These are phyloP conservation scores for Jatropha multifida DNA, from an alignment of 441 rosid species.

Conservation along the genomic window DNA sequence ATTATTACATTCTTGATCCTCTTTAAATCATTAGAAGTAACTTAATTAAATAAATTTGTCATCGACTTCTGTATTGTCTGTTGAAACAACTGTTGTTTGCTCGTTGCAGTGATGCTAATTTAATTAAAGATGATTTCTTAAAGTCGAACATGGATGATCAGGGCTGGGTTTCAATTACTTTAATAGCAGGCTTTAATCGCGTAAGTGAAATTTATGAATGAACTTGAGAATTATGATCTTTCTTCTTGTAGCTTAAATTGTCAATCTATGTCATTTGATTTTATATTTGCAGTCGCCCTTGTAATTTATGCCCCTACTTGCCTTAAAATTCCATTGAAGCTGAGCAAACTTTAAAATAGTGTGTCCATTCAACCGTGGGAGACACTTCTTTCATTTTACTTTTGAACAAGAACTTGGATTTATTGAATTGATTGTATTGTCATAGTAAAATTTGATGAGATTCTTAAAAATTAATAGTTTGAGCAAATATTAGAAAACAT, in stretches of 20 bases:
- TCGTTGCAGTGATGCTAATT: slow-evolving; percentile 69
- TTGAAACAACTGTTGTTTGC: slow-evolving; percentile 23
- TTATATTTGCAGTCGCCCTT: neutral
- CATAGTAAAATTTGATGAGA: neutral
- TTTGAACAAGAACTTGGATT: neutral
- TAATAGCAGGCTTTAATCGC: slow-evolving; percentile 77
- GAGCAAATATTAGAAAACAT: neutral
- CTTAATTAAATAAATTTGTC: slow-evolving; percentile 8
- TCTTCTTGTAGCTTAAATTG: neutral
- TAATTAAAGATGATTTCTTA: slow-evolving; percentile 65
- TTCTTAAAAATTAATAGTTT: neutral
- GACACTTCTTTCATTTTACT: neutral
- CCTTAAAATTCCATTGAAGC: neutral
- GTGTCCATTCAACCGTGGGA: neutral
- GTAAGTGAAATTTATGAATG: slow-evolving; percentile 38
- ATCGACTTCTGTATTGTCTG: slow-evolving; percentile 9
- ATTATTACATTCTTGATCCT: slow-evolving; percentile 14
- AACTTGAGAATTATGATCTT: slow-evolving; percentile 5
- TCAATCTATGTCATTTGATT: neutral
- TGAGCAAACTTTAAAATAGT: neutral
- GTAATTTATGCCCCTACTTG: neutral
- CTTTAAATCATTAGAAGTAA: slow-evolving; percentile 10
- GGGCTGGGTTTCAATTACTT: slow-evolving; percentile 74
- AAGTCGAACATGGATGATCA: slow-evolving; percentile 77
- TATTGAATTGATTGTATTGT: slow-evolving; percentile 1